These are phyloP conservation scores for Ustilago curta DNA, from an alignment of 1,284 basidiomycete species.

Conservation along the genomic window DNA sequence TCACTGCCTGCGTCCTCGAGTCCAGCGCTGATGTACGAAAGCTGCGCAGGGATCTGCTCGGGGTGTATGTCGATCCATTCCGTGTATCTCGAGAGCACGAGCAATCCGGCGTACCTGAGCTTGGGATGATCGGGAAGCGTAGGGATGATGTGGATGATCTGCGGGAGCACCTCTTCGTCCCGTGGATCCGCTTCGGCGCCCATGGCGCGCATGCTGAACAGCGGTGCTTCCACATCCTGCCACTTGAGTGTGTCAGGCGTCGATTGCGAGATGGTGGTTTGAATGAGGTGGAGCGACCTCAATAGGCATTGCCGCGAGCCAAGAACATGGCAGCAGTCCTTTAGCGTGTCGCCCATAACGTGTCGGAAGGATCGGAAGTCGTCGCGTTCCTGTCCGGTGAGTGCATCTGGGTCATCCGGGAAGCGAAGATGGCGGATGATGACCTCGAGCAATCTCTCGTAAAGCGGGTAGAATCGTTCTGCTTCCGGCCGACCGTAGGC, in stretches of 20 bases:
- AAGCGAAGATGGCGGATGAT: slow-evolving; percentile 94
- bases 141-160: slow-evolving; percentile 94
- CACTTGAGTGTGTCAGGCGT: slow-evolving; percentile 73
- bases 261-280: slow-evolving; percentile 75
- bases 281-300: slow-evolving; percentile 84
- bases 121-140: slow-evolving; percentile 89
- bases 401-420: slow-evolving; percentile 77
- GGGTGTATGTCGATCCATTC: slow-evolving; percentile 96
- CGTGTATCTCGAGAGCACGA: slow-evolving; percentile 95
- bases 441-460: slow-evolving; percentile 83
- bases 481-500: slow-evolving; percentile 71
- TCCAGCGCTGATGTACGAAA: slow-evolving; percentile 91
- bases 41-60: slow-evolving; percentile 83
- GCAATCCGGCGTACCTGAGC: slow-evolving; percentile 92
- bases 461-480: slow-evolving; percentile 80
- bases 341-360: slow-evolving; percentile 98
- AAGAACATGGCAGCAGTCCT: slow-evolving; percentile 96
- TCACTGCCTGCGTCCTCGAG: slow-evolving; percentile 75
- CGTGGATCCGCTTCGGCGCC: slow-evolving; percentile 88
- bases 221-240: slow-evolving; percentile 97
- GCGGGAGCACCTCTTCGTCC: slow-evolving; percentile 87
- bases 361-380: slow-evolving; percentile 95
- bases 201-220: slow-evolving; percentile 99
- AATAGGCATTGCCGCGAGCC: slow-evolving; percentile 86
- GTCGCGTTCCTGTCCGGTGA: slow-evolving; percentile 88